Percentiles rank a stretch among this genome's conserved stretches.
Evolutionary conservation across 2,329 filamentous ascomycete species (phyloP).

Genomic region (Myriangium duriaei): DNA sequence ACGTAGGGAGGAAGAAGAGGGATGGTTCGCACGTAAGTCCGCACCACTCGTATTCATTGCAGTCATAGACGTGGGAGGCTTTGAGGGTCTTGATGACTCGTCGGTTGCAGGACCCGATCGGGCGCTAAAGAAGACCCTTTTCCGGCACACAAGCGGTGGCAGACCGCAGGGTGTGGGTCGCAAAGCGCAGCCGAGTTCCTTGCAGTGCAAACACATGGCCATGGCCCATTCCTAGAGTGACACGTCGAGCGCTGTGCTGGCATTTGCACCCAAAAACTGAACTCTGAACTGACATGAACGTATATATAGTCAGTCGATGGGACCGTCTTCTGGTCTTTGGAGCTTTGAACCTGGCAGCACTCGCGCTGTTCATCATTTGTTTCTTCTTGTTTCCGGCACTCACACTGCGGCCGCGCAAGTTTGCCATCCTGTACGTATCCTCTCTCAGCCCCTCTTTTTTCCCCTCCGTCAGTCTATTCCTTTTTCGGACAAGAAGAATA

Average conservation of each 20-base stretch:
- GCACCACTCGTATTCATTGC: constrained; percentile 4
- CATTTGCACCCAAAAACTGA: constrained; percentile 18
- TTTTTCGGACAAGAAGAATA: neutral
- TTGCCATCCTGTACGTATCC: constrained; percentile 83
- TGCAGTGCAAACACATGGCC: constrained; percentile 9
- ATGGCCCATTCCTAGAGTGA: constrained; percentile 8
- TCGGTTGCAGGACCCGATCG: constrained; percentile 9
- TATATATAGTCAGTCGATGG: constrained; percentile 77
- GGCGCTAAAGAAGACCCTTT: constrained; percentile 5
- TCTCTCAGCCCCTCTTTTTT: constrained; percentile 4
- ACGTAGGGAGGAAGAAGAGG: constrained; percentile 86
- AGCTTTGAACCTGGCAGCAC: constrained; percentile 77
- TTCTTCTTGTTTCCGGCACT: constrained; percentile 82
- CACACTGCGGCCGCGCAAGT: constrained; percentile 73
- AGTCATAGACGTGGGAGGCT: too few species aligned
- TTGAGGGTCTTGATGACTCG: too few species aligned
- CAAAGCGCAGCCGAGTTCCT: constrained; percentile 5
- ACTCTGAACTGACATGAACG: constrained; percentile 19
- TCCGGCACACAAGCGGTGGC: neutral
- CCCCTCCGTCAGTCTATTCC: constrained; percentile 8
- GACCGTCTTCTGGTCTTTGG: constrained; percentile 87
- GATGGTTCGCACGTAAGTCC: constrained; percentile 85
- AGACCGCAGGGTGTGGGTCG: constrained; percentile 5
- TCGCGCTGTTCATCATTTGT: constrained; percentile 85
- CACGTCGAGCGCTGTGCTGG: constrained; percentile 9